phyloP scores from a whole-genome alignment of 768 basidiomycete species.

The Trametes gibbosa region DNA sequence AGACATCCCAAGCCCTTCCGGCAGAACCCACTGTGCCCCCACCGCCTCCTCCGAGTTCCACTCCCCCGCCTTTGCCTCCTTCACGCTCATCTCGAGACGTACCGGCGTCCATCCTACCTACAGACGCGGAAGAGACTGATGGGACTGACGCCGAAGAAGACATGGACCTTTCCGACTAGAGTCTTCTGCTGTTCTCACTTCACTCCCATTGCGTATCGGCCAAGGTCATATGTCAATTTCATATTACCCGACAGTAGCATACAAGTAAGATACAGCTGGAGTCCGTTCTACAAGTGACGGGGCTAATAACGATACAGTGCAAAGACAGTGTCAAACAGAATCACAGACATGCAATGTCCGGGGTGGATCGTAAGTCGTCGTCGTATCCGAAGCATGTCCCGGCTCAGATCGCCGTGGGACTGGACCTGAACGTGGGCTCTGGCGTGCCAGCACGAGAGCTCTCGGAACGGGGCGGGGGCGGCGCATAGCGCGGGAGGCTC shows the following conservation, averaged over 20 bases:
- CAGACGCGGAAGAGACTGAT: neutral
- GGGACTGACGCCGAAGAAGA: neutral
- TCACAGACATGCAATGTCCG: neutral
- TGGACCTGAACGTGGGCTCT: conserved; percentile 31
- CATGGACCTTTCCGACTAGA: conserved; percentile 6
- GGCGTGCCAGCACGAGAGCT: conserved; percentile 28
- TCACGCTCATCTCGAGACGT: neutral
- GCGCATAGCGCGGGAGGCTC: conserved; percentile 51
- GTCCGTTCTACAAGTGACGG: conserved; percentile 10
- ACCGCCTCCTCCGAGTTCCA: neutral
- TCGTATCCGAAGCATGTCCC: neutral
- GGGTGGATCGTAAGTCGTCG: conserved; percentile 10
- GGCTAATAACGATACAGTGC: conserved; percentile 22
- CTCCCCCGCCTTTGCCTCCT: neutral
- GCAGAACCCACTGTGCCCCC: neutral
- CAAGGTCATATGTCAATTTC: neutral
- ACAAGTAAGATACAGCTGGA: conserved; percentile 4
- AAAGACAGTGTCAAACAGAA: neutral
- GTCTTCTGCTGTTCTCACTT: too few relatives aligned
- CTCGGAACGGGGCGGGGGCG: conserved; percentile 29
- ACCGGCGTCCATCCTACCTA: neutral
- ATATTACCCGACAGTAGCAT: conserved; percentile 5
- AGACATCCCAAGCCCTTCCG: neutral
- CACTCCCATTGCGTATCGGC: neutral
- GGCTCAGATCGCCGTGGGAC: conserved; percentile 29